Evolutionary conservation across 2,329 filamentous ascomycete genomes (phyloP).

Genomic region (Penicillium sp.): DNA sequence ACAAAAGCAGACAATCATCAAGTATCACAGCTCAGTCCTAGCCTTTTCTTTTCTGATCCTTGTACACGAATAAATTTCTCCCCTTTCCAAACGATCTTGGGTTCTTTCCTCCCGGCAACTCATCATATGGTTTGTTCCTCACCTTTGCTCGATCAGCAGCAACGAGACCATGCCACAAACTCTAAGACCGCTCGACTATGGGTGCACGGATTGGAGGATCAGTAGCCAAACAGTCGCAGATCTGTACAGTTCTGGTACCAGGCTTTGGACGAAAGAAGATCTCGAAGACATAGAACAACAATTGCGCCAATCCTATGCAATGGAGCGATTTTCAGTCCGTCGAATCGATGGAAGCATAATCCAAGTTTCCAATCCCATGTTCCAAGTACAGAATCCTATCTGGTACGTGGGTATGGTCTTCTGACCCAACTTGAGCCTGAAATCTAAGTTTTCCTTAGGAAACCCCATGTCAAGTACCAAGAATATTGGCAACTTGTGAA

Average conservation of each 20-base stretch:
- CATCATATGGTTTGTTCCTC: too few species aligned
- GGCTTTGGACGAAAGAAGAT: slow-evolving; percentile 19
- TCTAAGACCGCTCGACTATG: slow-evolving; percentile 15
- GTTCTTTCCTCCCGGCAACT: too few species aligned
- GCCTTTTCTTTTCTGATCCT: slow-evolving; percentile 11
- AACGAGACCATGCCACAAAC: slow-evolving; percentile 9
- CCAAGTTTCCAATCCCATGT: slow-evolving; percentile 19
- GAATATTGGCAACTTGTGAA: slow-evolving; percentile 21
- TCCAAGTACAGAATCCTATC: slow-evolving; percentile 21
- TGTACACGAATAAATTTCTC: slow-evolving; percentile 13
- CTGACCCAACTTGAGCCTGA: slow-evolving; percentile 6
- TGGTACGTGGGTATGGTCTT: slow-evolving; percentile 18
- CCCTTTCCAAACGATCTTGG: slow-evolving; percentile 10
- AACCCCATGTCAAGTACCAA: slow-evolving; percentile 19
- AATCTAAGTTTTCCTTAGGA: slow-evolving; percentile 18
- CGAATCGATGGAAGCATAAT: slow-evolving; percentile 20
- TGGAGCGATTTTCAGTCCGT: slow-evolving; percentile 18
- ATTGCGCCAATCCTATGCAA: slow-evolving; percentile 16
- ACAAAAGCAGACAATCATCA: slow-evolving; percentile 9
- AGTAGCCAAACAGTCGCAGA: slow-evolving; percentile 21
- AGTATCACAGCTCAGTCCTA: slow-evolving; percentile 10
- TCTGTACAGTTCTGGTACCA: slow-evolving; percentile 18
- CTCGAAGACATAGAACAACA: slow-evolving; percentile 21
- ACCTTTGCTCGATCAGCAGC: slow-evolving; percentile 10
- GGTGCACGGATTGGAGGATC: slow-evolving; percentile 18